A percentile compares a stretch with the other conserved stretches of the same genome.
phyloP scores from a whole-genome alignment of 257 asterid species.

The Salvia hispanica region DNA sequence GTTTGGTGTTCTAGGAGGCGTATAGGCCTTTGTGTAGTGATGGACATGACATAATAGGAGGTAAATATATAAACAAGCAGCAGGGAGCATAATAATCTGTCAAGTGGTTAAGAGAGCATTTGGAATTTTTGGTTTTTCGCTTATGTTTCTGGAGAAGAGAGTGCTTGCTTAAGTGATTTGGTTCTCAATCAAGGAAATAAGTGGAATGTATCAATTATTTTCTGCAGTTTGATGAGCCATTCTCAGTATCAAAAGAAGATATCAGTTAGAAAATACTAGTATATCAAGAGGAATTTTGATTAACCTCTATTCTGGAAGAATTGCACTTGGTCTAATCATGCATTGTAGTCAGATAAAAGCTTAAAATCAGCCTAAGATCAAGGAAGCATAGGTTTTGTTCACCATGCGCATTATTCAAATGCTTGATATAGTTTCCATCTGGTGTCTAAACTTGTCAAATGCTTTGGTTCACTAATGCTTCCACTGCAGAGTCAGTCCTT shows the following conservation, averaged over 20 bases:
- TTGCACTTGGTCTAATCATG: constrained; percentile 10
- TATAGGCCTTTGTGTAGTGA: constrained; percentile 10
- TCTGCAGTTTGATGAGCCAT: constrained; percentile 19
- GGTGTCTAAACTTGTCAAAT: too few relatives aligned
- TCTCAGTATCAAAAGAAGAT: constrained; percentile 3
- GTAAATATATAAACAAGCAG: constrained; percentile 5
- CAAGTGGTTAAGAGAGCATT: constrained; percentile 11
- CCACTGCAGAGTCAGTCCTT: background rate
- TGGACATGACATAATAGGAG: background rate
- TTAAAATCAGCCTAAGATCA: constrained; percentile 2
- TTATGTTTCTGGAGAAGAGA: background rate
- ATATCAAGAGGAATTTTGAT: constrained; percentile 10
- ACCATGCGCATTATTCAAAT: background rate
- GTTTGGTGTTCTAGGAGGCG: constrained; percentile 3
- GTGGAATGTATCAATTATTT: background rate
- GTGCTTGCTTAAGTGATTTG: constrained; percentile 10
- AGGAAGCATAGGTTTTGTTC: background rate
- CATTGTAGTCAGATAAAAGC: background rate
- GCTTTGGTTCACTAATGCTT: background rate
- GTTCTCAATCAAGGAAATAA: constrained; percentile 10
- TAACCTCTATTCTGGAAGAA: constrained; percentile 8
- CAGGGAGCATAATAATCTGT: constrained; percentile 1
- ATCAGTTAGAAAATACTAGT: constrained; percentile 10
- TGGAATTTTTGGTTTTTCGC: background rate
- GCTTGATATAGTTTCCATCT: too few relatives aligned